phyloP scores from a whole-genome alignment of 2,329 filamentous ascomycete genomes.

The Aspergillus neoniger region DNA sequence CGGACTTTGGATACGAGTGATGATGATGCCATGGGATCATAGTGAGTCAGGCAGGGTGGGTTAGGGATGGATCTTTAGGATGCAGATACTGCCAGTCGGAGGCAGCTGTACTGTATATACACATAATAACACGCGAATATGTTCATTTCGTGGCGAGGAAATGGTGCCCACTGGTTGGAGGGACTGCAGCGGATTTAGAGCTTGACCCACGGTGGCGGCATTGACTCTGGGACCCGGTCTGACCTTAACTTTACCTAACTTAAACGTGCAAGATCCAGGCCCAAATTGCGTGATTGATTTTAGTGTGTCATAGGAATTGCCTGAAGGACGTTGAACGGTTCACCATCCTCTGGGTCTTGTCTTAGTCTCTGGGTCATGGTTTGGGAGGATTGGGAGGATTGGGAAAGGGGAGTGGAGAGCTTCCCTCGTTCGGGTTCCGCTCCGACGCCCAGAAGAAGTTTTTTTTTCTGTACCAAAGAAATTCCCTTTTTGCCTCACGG shows the following conservation, averaged over 20 bases:
- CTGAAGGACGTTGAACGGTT: slow-evolving; percentile 2
- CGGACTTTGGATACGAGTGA: slow-evolving; percentile 19
- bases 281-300: slow-evolving; percentile 33
- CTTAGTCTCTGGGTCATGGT: too few species aligned
- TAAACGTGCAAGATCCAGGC: slow-evolving; percentile 3
- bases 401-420: slow-evolving; percentile 7
- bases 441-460: neutral
- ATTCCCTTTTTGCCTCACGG: neutral
- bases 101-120: slow-evolving; percentile 27
- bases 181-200: neutral
- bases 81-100: slow-evolving; percentile 24
- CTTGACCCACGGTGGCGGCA: neutral
- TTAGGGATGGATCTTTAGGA: slow-evolving; percentile 12
- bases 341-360: neutral
- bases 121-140: slow-evolving; percentile 18
- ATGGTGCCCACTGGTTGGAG: neutral
- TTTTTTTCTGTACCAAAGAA: neutral
- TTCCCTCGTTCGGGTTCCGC: slow-evolving; percentile 10
- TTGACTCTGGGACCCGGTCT: neutral
- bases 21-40: slow-evolving; percentile 16
- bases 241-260: slow-evolving; percentile 8
- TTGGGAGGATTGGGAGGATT: too few species aligned
- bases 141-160: neutral
- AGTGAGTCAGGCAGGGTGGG: slow-evolving; percentile 26
- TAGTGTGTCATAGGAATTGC: slow-evolving; percentile 26